Percentiles rank a stretch among this genome's conserved stretches.
Evolutionary conservation across 2,329 filamentous ascomycete species (phyloP).

Genomic region (Sclerotinia subarctica): DNA sequence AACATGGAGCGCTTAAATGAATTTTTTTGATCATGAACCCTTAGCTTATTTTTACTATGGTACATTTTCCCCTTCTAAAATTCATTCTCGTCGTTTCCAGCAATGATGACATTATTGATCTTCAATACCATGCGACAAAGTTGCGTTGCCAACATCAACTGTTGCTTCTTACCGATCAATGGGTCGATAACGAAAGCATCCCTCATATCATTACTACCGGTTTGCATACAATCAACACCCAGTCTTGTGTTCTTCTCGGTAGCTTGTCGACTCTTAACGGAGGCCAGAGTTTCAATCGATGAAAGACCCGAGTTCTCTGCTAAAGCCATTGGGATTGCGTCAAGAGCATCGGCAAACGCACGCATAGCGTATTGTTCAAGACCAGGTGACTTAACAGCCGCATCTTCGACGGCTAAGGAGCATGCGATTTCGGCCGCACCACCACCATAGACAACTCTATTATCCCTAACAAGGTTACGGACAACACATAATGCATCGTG

Average conservation of each 20-base stretch:
- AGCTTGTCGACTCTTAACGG: slow-evolving; percentile 94
- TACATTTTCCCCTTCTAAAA: slow-evolving; percentile 53
- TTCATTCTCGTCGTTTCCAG: slow-evolving; percentile 81
- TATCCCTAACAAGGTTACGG: slow-evolving; percentile 91
- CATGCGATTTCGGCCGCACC: slow-evolving; percentile 97
- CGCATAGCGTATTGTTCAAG: slow-evolving; percentile 99
- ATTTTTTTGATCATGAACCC: slow-evolving; percentile 1
- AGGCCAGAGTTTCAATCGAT: slow-evolving; percentile 90
- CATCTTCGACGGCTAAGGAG: slow-evolving; percentile 92
- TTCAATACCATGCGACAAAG: slow-evolving; percentile 97
- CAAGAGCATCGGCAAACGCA: slow-evolving; percentile 91
- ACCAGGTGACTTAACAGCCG: slow-evolving; percentile 90
- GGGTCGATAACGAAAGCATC: slow-evolving; percentile 98
- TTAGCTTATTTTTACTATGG: slow-evolving; percentile 17
- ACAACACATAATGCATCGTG: slow-evolving; percentile 98
- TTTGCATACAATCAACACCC: slow-evolving; percentile 97
- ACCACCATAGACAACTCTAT: slow-evolving; percentile 95
- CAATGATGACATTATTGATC: slow-evolving; percentile 94
- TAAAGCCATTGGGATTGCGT: slow-evolving; percentile 89
- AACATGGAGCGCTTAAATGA: slow-evolving; percentile 4
- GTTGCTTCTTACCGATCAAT: slow-evolving; percentile 95
- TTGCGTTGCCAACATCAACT: slow-evolving; percentile 93
- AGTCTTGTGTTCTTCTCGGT: slow-evolving; percentile 77
- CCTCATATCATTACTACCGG: slow-evolving; percentile 94
- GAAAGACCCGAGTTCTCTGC: slow-evolving; percentile 96